phyloP scores from a whole-genome alignment of 2,329 filamentous ascomycete genomes.

The Lecanicillium sp. region DNA sequence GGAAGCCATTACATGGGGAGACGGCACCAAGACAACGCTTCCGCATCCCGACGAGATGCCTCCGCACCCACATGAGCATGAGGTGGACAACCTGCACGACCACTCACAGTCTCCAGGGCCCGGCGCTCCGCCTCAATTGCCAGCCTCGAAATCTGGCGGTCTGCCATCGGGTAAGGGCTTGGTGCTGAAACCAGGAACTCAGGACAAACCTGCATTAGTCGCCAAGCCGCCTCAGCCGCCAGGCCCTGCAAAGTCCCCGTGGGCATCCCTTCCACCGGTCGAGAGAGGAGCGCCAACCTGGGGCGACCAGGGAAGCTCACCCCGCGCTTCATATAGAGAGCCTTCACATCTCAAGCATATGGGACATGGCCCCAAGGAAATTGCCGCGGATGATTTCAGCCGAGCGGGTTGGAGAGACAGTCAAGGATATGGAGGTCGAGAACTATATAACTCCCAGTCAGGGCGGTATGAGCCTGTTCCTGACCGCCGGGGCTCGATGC shows the following conservation, averaged over 20 bases:
- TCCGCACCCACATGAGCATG: constrained; percentile 10
- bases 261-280: constrained; percentile 79
- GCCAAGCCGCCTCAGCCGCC: constrained; percentile 62
- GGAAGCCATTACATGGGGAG: constrained; percentile 80
- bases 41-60: constrained; percentile 50
- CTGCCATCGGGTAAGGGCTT: constrained; percentile 51
- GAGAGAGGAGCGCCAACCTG: constrained; percentile 68
- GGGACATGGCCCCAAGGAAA: constrained; percentile 60
- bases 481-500: constrained; percentile 64
- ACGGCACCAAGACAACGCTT: constrained; percentile 75
- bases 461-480: constrained; percentile 85
- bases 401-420: constrained; percentile 74
- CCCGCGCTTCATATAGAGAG: constrained; percentile 48
- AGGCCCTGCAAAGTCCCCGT: constrained; percentile 78
- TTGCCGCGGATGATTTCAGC: constrained; percentile 89
- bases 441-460: constrained; percentile 92
- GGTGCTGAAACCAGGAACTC: constrained; percentile 54
- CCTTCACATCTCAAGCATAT: constrained; percentile 46
- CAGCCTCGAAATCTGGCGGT: constrained; percentile 32
- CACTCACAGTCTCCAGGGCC: constrained; percentile 10
- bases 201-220: constrained; percentile 65
- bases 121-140: constrained; percentile 10
- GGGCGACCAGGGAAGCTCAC: constrained; percentile 43
- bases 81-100: not conserved
- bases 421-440: constrained; percentile 53